Percentiles rank a stretch among this genome's conserved stretches.
These are phyloP conservation scores for Curvularia sp. DNA, from an alignment of 2,329 filamentous ascomycete genomes.

Conservation along the genomic window DNA sequence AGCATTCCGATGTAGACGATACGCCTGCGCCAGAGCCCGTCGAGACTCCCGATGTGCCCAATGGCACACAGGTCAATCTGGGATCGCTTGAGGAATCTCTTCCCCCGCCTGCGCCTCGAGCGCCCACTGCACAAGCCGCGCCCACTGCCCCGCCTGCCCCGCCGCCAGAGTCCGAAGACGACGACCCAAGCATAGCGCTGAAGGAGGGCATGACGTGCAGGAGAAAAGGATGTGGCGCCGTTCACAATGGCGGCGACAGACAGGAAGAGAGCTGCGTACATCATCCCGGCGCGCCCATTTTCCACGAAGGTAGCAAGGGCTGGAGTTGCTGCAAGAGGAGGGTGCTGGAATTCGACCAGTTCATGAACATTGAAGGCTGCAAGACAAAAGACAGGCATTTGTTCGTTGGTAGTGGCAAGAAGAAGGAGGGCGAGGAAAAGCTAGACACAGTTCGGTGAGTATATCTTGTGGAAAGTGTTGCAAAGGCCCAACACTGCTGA, in stretches of 20 bases:
- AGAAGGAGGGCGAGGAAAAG: conserved; percentile 76
- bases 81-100: conserved; percentile 42
- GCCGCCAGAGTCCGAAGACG: conserved; percentile 73
- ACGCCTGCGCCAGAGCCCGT: conserved; percentile 62
- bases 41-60: conserved; percentile 56
- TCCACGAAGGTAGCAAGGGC: conserved; percentile 97
- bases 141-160: conserved; percentile 37
- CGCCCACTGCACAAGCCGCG: conserved; percentile 42
- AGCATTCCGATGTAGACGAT: conserved; percentile 87
- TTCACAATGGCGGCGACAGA: conserved; percentile 62
- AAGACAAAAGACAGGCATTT: conserved; percentile 81
- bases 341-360: conserved; percentile 96
- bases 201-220: conserved; percentile 78
- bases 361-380: conserved; percentile 94
- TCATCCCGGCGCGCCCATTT: conserved; percentile 89
- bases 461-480: neutral
- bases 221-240: conserved; percentile 74
- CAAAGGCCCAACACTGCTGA: no score
- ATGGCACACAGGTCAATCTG: conserved; percentile 42
- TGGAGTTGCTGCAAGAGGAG: conserved; percentile 96
- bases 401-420: conserved; percentile 81
- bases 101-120: conserved; percentile 42
- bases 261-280: conserved; percentile 81
- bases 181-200: conserved; percentile 78
- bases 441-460: conserved; percentile 76